Conservation (phyloP, 345 rosid genomes). For the Rubroshorea leprosula region DNA sequence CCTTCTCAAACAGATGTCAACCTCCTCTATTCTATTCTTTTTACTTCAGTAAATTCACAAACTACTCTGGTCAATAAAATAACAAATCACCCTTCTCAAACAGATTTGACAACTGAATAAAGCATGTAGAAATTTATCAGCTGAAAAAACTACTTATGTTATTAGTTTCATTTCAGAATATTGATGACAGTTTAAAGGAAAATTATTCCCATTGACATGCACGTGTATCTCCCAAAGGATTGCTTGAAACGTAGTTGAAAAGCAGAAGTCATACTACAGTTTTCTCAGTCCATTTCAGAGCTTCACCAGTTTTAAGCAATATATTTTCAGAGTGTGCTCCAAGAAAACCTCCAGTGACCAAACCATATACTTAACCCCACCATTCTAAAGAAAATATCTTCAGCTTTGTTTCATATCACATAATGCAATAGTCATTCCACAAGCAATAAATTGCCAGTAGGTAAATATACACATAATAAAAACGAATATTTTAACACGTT, state of each 20-base stretch:
- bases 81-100: neutral
- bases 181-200: neutral
- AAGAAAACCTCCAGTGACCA: constrained; percentile 89
- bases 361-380: constrained; percentile 88
- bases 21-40: neutral
- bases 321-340: constrained; percentile 63
- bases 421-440: no score
- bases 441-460: no score
- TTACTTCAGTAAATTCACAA: neutral
- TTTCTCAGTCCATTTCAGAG: constrained; percentile 36
- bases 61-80: no score
- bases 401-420: constrained; percentile 39
- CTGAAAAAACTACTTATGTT: no score
- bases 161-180: no score
- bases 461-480: no score
- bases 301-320: constrained; percentile 25
- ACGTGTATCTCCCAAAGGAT: neutral
- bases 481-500: no score
- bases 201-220: neutral
- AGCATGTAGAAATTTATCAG: constrained; percentile 2
- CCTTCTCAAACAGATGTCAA: no score
- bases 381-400: constrained; percentile 58
- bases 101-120: neutral
- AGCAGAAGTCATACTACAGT: constrained; percentile 57
- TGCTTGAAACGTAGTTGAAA: constrained; percentile 4